A percentile compares a stretch with the other conserved stretches of the same genome.
phyloP scores from a whole-genome alignment of 441 rosid species.

The Jatropha multifida region DNA sequence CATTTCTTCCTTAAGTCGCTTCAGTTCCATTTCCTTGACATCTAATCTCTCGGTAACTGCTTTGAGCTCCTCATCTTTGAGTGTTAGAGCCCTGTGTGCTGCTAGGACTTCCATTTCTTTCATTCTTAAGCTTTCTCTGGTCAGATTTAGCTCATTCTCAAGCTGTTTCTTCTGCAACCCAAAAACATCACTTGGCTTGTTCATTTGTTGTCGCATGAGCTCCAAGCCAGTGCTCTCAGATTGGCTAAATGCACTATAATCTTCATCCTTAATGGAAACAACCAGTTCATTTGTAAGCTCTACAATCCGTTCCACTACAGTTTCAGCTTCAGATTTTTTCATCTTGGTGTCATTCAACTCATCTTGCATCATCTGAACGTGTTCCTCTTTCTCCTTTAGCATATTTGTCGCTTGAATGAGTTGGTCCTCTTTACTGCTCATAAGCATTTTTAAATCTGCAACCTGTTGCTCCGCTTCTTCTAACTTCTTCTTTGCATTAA shows the following conservation, averaged over 20 bases:
- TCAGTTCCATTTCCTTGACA: constrained; percentile 53
- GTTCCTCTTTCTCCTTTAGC: constrained; percentile 74
- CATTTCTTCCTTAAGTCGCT: constrained; percentile 57
- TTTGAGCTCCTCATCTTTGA: constrained; percentile 67
- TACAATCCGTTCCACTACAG: constrained; percentile 55
- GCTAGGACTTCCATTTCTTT: constrained; percentile 75
- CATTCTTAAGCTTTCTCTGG: constrained; percentile 52
- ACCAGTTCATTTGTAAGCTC: constrained; percentile 62
- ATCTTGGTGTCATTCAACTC: constrained; percentile 54
- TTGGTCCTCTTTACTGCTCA: constrained; percentile 58
- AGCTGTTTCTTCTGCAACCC: constrained; percentile 55
- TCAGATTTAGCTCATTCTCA: constrained; percentile 57
- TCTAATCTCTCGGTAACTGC: constrained; percentile 46
- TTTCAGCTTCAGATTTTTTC: constrained; percentile 63
- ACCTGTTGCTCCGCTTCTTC: constrained; percentile 62
- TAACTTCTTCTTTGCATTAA: constrained; percentile 49
- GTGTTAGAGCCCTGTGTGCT: constrained; percentile 50
- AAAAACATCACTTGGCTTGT: constrained; percentile 36
- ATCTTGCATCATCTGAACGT: constrained; percentile 46
- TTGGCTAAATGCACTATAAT: constrained; percentile 22
- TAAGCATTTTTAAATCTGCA: constrained; percentile 53
- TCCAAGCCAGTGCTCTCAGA: constrained; percentile 24
- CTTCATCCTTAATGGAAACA: constrained; percentile 41
- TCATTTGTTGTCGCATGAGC: constrained; percentile 31
- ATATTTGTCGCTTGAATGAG: constrained; percentile 50